phyloP scores from a whole-genome alignment of 1,284 basidiomycete species.

The Ganoderma sp. region DNA sequence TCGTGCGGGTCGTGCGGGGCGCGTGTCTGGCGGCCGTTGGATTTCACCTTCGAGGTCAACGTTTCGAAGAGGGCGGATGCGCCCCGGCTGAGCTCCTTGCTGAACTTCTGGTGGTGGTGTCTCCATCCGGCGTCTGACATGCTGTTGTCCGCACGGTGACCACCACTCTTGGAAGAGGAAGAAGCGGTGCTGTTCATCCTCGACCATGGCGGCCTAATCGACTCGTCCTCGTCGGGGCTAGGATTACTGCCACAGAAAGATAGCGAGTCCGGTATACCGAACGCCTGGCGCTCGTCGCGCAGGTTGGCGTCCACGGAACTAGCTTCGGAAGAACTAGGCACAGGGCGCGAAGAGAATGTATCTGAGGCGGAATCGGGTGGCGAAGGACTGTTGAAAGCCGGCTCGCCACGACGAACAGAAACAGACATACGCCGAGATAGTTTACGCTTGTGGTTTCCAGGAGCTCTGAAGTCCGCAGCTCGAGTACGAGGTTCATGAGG shows the following conservation, averaged over 20 bases:
- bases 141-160: constrained; percentile 55
- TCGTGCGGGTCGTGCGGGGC: not conserved
- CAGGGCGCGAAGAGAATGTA: constrained; percentile 15
- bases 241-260: constrained; percentile 37
- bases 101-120: constrained; percentile 30
- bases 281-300: constrained; percentile 36
- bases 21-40: not conserved
- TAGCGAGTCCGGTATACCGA: constrained; percentile 43
- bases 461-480: not conserved
- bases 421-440: constrained; percentile 6
- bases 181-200: constrained; percentile 36
- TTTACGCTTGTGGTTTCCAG: not conserved
- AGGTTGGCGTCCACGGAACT: constrained; percentile 20
- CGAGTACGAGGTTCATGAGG: constrained; percentile 5
- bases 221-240: constrained; percentile 43
- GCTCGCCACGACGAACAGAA: not conserved
- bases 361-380: not conserved
- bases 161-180: constrained; percentile 24
- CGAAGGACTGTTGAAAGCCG: not conserved
- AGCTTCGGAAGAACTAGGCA: constrained; percentile 6
- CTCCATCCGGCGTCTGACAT: constrained; percentile 45
- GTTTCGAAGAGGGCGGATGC: constrained; percentile 60
- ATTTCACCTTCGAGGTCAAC: constrained; percentile 36
- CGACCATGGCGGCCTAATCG: constrained; percentile 48
- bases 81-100: constrained; percentile 52